phyloP scores from a whole-genome alignment of 768 basidiomycete genomes.

The Phaffia australis region DNA sequence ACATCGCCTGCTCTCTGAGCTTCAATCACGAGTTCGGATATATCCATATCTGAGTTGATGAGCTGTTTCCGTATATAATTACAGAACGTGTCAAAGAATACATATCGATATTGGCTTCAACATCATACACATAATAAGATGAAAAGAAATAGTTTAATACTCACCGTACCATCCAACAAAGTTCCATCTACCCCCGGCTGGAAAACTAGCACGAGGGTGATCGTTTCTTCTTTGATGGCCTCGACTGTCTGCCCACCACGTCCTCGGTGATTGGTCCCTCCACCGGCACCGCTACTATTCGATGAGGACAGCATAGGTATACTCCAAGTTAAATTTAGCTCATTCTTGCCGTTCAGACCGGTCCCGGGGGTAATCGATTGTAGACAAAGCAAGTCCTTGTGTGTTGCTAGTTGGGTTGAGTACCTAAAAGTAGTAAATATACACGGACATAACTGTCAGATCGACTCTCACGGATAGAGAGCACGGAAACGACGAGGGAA shows the following conservation, averaged over 20 bases:
- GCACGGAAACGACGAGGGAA: not conserved
- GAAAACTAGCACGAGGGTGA: conserved; percentile 10
- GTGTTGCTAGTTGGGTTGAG: conserved; percentile 54
- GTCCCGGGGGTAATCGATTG: conserved; percentile 46
- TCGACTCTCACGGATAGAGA: not conserved
- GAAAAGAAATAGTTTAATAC: not conserved
- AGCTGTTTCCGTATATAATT: conserved; percentile 3
- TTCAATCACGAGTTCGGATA: conserved; percentile 6
- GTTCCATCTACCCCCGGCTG: conserved; percentile 4
- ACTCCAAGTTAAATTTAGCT: conserved; percentile 58
- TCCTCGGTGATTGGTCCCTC: not conserved
- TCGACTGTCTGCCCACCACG: too few relatives aligned
- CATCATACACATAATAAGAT: too few relatives aligned
- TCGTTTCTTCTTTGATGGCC: not conserved
- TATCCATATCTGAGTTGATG: conserved; percentile 20
- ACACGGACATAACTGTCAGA: too few relatives aligned
- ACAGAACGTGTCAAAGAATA: not conserved
- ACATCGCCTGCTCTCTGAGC: conserved; percentile 15
- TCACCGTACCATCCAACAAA: conserved; percentile 15
- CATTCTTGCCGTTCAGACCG: conserved; percentile 52
- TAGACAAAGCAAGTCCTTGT: conserved; percentile 54
- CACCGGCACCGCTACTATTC: not conserved
- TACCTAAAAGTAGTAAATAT: conserved; percentile 46
- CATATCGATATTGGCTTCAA: not conserved
- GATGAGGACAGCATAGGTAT: conserved; percentile 16